These are phyloP conservation scores for Claviceps paspali DNA, from an alignment of 2,329 filamentous ascomycete genomes.

Conservation along the genomic window DNA sequence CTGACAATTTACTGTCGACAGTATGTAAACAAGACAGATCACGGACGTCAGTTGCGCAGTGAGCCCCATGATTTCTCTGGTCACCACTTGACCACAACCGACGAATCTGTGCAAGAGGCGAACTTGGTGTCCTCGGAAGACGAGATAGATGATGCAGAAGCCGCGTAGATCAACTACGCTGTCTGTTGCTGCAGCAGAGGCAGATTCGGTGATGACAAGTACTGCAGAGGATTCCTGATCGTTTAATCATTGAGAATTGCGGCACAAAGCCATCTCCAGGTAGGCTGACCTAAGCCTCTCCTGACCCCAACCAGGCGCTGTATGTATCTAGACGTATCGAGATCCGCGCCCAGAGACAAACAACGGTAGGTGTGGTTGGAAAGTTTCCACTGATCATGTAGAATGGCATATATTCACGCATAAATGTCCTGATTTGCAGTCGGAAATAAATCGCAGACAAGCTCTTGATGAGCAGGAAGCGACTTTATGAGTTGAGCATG, in stretches of 20 bases:
- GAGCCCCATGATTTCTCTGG: slow-evolving; percentile 9
- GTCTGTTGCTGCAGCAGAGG: not conserved
- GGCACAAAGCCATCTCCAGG: not conserved
- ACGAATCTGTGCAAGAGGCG: not conserved
- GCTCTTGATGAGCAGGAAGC: no score
- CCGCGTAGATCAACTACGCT: no score
- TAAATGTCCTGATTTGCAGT: not conserved
- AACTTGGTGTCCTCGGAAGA: not conserved
- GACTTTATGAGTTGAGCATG: no score
- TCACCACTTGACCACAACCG: not conserved
- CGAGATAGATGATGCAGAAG: not conserved
- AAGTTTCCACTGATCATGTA: not conserved
- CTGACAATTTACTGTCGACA: slow-evolving; percentile 20
- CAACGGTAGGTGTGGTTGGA: not conserved
- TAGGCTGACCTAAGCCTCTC: not conserved
- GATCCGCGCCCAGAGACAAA: not conserved
- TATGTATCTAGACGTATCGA: not conserved
- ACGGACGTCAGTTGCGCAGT: slow-evolving; percentile 6
- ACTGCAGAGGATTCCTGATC: not conserved
- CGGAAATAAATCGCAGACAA: no score
- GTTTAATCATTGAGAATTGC: not conserved
- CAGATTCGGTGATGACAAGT: no score
- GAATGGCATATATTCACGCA: not conserved
- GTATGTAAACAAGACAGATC: slow-evolving; percentile 8
- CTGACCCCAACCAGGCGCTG: not conserved